phyloP scores from a whole-genome alignment of 305 asterid species.

The Rubia balearica region DNA sequence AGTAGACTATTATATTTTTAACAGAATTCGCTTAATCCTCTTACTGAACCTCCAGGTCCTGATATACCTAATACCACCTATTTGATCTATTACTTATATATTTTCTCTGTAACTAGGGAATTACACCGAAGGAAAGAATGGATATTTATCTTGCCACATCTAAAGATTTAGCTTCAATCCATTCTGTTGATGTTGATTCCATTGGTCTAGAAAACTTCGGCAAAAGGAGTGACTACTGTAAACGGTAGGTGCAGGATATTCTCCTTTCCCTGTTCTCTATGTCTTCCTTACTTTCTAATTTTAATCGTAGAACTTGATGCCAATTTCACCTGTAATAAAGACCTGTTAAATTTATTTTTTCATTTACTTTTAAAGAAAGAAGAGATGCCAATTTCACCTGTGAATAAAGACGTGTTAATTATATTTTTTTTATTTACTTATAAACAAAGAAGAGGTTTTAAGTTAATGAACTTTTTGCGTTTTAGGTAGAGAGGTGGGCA shows the following conservation, averaged over 20 bases:
- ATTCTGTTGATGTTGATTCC: slow-evolving; percentile 70
- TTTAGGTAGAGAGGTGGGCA: slow-evolving; percentile 92
- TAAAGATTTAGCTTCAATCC: slow-evolving; percentile 73
- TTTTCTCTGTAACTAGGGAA: slow-evolving; percentile 37
- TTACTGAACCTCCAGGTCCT: background rate
- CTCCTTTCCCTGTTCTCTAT: background rate
- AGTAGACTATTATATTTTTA: background rate
- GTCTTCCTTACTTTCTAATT: background rate
- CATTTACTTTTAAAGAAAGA: background rate
- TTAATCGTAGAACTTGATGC: background rate
- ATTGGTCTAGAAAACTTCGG: slow-evolving; percentile 71
- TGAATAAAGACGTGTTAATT: background rate
- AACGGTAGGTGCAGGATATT: slow-evolving; percentile 55
- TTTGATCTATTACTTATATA: slow-evolving; percentile 2
- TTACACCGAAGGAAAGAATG: slow-evolving; percentile 60
- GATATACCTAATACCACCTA: too few relatives aligned
- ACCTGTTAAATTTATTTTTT: background rate
- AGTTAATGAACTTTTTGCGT: slow-evolving; percentile 19
- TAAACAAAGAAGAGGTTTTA: background rate
- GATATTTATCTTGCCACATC: slow-evolving; percentile 68
- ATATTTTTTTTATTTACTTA: background rate
- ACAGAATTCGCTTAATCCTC: background rate
- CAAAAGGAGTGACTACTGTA: slow-evolving; percentile 67
- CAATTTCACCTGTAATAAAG: slow-evolving; percentile 8
- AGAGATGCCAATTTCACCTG: background rate